These are phyloP conservation scores for Verbascum thapsus DNA, from an alignment of 257 asterid species.

Conservation along the genomic window DNA sequence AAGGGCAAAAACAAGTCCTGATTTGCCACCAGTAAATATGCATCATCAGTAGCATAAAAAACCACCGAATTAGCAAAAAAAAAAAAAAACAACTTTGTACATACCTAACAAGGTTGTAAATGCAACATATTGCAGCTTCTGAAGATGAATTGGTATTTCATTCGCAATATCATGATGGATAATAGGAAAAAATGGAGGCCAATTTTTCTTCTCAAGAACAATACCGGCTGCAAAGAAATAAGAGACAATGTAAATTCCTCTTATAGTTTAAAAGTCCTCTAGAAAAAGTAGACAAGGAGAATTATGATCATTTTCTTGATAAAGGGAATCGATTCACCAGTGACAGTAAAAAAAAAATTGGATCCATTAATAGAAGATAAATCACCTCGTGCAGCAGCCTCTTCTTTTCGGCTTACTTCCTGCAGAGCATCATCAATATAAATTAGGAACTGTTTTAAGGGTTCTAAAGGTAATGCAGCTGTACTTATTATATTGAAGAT, in stretches of 20 bases:
- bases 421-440: conserved; percentile 38
- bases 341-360: conserved; percentile 4
- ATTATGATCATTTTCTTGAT: neutral
- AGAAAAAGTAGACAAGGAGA: conserved; percentile 5
- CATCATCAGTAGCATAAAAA: conserved; percentile 39
- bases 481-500: neutral
- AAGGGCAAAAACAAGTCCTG: conserved; percentile 77
- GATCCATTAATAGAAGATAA: conserved; percentile 22
- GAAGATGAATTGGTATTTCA: conserved; percentile 94
- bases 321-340: neutral
- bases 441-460: conserved; percentile 27
- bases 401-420: conserved; percentile 79
- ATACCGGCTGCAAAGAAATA: conserved; percentile 58
- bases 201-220: conserved; percentile 81
- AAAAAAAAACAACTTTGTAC: conserved; percentile 32
- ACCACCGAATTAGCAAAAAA: conserved; percentile 25
- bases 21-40: conserved; percentile 33
- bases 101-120: conserved; percentile 87
- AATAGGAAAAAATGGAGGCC: conserved; percentile 98
- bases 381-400: conserved; percentile 85
- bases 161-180: conserved; percentile 92
- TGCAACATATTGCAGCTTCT: conserved; percentile 90
- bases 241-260: conserved; percentile 15
- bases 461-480: conserved; percentile 6
- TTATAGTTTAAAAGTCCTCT: conserved; percentile 9